Base-by-base conservation (phyloP, 176 grass and related monocot genomes). In the Leersia perrieri region DNA sequence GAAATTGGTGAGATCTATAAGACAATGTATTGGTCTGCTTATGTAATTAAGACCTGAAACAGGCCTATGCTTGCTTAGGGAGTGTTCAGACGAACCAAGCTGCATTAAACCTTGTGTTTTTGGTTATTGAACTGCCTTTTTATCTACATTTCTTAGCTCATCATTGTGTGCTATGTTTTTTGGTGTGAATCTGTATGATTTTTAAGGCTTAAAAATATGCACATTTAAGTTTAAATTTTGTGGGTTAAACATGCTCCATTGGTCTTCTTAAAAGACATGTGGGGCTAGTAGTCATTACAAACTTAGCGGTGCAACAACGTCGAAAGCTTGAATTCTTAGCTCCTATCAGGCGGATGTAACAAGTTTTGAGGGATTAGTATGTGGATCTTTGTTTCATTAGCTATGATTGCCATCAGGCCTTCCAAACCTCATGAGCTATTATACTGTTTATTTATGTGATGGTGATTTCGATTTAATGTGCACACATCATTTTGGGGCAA, bases 131-230 rank as follows among this genome's bases (percentile, higher is more conserved):
- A 64, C 35, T 25, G 16, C 14, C 28, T 22, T 32, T 44, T 9
- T 30, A 55, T 73, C 40, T 53, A 16, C 16, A 64, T 72, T 30
- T 81, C 15, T 80, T 73, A 66, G 33, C 11, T 60, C 29, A 3
- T 42, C 10, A 10, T 7, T 15, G 3, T 73, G 10, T 58, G 28
- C 0, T 3, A 36, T 79, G n/a, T n/a, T n/a, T n/a, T n/a, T 2
- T 41, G 26, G 8, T 76, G 51, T 25, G 5, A 40, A 32, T 36
- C 76, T 20, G 34, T 33, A 68, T 27, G 36, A 60, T 69, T 33
- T 45, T 7, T 81, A n/a, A n/a, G n/a, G n/a, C n/a, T n/a, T 62
- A 29, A 68, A 49, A 87, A 31, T 45, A 69, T 69, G 35, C 22
- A 74, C 38, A n/a, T 42, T n/a, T n/a, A n/a, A n/a, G n/a, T n/a